Evolutionary conservation across 192 early-diverging fungal genomes (phyloP), one percentile per base, ranked within the genome.

Genomic region (Mortierella alpina): DNA sequence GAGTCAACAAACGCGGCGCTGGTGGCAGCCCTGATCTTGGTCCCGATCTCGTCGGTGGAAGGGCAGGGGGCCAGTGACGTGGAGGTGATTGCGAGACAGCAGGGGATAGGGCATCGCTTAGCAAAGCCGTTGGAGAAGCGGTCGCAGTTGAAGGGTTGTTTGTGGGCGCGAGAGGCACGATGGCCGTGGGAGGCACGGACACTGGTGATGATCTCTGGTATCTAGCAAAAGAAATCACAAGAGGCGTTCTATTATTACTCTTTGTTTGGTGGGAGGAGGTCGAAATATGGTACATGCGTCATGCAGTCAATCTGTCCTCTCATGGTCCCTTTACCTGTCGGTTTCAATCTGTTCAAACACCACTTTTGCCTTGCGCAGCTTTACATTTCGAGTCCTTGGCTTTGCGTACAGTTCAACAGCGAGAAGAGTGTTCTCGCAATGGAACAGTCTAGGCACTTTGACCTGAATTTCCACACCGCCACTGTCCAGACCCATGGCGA

Each of bases 261-360:
- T 31, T 31, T 31, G 31, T 31, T 31, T 31, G 31, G 1, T 31
- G 31, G 31, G 31, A 3, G 31, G 31, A 31, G 31, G 31, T 2
- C 31, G 31, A 31, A 31, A 31, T 31, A 31, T 31, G 1, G 31
- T 31, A 31, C 3, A 31, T 31, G 31, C 1, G 31, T 31, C 31
- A 31, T 31, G 31, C 31, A 31, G 31, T 31, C 31, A 1, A 31
- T 31, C 31, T 31, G 31, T 31, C 3, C 31, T 31, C 31, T 1
- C 31, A 31, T 31, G 1, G 31, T 3, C 31, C 31, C 31, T 48
- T 23, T 79, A 79, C 76, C 76, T 41, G 63, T 79, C 76, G 2
- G 76, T 79, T 39, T 79, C 76, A 51, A 79, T 79, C 42, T 79
- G 76, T 44, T 79, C 76, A 79, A 79, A 79, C 5, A 79, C 76